Evolutionary conservation across 176 grass and related monocot genomes (phyloP).

Genomic region (Alloteropsis semialata): DNA sequence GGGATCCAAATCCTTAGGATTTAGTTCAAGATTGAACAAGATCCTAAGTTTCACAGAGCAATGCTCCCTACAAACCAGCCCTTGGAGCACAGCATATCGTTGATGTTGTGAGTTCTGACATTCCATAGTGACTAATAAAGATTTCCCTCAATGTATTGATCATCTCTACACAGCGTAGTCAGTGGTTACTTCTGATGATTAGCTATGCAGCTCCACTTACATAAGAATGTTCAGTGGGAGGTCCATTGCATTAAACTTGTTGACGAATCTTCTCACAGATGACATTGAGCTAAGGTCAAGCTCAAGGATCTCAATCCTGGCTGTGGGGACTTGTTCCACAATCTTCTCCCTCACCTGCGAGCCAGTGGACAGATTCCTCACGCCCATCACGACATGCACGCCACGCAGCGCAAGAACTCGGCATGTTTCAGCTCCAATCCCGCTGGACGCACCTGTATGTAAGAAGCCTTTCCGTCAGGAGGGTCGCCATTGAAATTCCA

Average conservation of each 20-base stretch:
- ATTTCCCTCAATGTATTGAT: no score
- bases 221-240: constrained; percentile 64
- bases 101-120: not conserved
- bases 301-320: constrained; percentile 44
- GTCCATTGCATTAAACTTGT: constrained; percentile 31
- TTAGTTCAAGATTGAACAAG: no score
- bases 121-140: no score
- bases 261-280: constrained; percentile 52
- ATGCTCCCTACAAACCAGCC: not conserved
- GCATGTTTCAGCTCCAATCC: constrained; percentile 63
- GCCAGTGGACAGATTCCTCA: constrained; percentile 45
- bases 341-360: constrained; percentile 32
- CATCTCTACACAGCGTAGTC: not conserved
- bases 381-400: constrained; percentile 57
- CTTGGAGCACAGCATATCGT: not conserved
- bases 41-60: no score
- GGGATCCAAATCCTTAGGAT: no score
- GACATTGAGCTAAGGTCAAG: constrained; percentile 57
- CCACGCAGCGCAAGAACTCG: constrained; percentile 55
- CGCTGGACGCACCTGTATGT: constrained; percentile 49
- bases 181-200: not conserved
- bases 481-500: not conserved
- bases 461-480: not conserved
- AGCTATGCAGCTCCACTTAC: constrained; percentile 12
- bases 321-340: constrained; percentile 31